These are phyloP conservation scores for Eucalyptus sideroxylon DNA, from an alignment of 345 rosid genomes.

Conservation along the genomic window DNA sequence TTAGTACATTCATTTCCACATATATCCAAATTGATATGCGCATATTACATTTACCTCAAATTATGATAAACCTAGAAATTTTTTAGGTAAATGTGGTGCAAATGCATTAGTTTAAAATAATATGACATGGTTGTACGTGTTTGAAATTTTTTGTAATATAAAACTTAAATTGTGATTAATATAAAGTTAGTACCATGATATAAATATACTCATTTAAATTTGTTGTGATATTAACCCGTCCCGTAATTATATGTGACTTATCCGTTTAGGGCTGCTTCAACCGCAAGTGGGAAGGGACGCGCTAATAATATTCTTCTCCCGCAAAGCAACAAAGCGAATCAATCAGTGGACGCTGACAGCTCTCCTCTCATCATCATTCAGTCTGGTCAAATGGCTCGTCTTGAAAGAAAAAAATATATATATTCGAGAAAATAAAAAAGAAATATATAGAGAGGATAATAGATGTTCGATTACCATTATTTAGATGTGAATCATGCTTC, in stretches of 20 bases:
- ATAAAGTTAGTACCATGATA: neutral
- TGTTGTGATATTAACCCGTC: no score
- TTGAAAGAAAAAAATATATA: no score
- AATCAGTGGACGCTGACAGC: neutral
- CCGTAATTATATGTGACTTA: no score
- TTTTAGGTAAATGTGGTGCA: no score
- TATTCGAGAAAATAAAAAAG: neutral
- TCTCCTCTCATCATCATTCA: neutral
- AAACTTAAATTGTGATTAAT: no score
- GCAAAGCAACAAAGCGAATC: neutral
- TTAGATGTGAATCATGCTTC: neutral
- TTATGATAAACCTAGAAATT: no score
- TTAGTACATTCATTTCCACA: neutral
- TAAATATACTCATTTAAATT: no score
- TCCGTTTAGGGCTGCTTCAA: neutral
- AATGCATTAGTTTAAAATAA: no score
- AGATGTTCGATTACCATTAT: neutral
- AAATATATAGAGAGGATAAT: neutral
- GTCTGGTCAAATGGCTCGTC: neutral
- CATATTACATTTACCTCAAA: no score
- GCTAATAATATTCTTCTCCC: neutral
- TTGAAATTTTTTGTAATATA: no score
- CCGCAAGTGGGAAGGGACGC: neutral
- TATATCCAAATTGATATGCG: neutral
- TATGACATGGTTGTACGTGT: neutral